A percentile compares a stretch with the other conserved stretches of the same genome.
Conservation (phyloP, 2,329 filamentous ascomycete genomes). For the Bertia moriformis region DNA sequence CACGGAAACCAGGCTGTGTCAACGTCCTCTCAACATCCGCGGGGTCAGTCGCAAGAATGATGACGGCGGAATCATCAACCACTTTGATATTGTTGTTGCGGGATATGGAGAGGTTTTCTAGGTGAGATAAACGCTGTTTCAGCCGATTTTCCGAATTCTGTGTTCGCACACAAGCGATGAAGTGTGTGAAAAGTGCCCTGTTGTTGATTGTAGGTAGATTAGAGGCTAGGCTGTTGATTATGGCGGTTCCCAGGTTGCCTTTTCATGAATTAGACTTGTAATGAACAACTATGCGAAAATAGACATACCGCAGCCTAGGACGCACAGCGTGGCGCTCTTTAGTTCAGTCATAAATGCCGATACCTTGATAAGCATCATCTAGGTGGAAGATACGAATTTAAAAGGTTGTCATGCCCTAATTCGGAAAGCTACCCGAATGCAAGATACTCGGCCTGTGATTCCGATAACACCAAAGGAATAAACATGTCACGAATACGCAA, state of each 20-base stretch:
- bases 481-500: no score
- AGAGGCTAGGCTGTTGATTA: neutral
- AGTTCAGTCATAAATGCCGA: neutral
- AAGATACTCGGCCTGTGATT: no score
- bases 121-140: slow-evolving; percentile 12
- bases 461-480: no score
- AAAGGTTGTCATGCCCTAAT: no score
- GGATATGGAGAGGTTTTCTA: slow-evolving; percentile 13
- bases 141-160: slow-evolving; percentile 17
- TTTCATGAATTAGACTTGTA: neutral
- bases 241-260: neutral
- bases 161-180: slow-evolving; percentile 26
- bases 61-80: slow-evolving; percentile 17
- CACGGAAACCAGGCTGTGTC: slow-evolving; percentile 15
- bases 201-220: slow-evolving; percentile 4
- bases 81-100: slow-evolving; percentile 18
- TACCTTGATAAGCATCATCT: neutral
- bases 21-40: slow-evolving; percentile 23
- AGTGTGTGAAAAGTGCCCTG: slow-evolving; percentile 10
- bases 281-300: neutral
- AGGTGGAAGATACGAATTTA: neutral
- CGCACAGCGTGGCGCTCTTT: neutral
- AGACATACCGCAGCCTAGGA: neutral
- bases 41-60: slow-evolving; percentile 31
- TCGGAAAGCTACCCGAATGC: no score